These are phyloP conservation scores for Allantophomopsis lycopodina DNA, from an alignment of 2,329 filamentous ascomycete genomes.

Conservation along the genomic window DNA sequence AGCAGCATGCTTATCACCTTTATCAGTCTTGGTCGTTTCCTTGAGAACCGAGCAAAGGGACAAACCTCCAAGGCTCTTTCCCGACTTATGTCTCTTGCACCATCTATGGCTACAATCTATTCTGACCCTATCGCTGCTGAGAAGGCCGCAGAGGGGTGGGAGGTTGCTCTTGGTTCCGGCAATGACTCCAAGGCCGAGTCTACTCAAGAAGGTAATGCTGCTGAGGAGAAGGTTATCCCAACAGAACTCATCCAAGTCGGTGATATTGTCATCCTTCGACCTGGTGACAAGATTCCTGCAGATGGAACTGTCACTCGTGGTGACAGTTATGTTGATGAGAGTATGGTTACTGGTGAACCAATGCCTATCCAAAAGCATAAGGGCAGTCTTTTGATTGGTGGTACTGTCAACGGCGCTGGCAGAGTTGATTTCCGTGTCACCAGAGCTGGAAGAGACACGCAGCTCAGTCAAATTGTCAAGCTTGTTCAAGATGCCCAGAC, in stretches of 20 bases:
- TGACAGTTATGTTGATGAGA: slow-evolving; percentile 90
- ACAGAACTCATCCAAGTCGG: slow-evolving; percentile 91
- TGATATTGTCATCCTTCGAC: slow-evolving; percentile 83
- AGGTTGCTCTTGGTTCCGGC: slow-evolving; percentile 24
- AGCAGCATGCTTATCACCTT: slow-evolving; percentile 98
- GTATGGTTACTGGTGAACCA: slow-evolving; percentile 96
- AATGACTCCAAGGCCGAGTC: slow-evolving; percentile 29
- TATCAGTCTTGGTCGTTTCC: slow-evolving; percentile 76
- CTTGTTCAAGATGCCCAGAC: slow-evolving; percentile 98
- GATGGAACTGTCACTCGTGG: slow-evolving; percentile 80
- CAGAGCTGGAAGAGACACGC: slow-evolving; percentile 84
- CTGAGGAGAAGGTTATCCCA: slow-evolving; percentile 77
- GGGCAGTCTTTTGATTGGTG: slow-evolving; percentile 70
- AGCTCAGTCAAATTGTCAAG: slow-evolving; percentile 95
- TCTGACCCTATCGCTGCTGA: slow-evolving; percentile 86
- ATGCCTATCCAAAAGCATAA: slow-evolving; percentile 88
- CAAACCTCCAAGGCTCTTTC: slow-evolving; percentile 93
- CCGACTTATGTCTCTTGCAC: slow-evolving; percentile 85
- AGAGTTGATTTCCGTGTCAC: slow-evolving; percentile 87
- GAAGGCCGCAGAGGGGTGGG: slow-evolving; percentile 76
- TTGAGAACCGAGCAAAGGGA: slow-evolving; percentile 91
- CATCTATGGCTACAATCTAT: slow-evolving; percentile 95
- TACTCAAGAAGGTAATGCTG: slow-evolving; percentile 38
- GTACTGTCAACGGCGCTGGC: slow-evolving; percentile 89
- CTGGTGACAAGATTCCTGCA: slow-evolving; percentile 92